Base-by-base conservation (phyloP, 306 rosid genomes). In the Fragaria nilgerrensis region DNA sequence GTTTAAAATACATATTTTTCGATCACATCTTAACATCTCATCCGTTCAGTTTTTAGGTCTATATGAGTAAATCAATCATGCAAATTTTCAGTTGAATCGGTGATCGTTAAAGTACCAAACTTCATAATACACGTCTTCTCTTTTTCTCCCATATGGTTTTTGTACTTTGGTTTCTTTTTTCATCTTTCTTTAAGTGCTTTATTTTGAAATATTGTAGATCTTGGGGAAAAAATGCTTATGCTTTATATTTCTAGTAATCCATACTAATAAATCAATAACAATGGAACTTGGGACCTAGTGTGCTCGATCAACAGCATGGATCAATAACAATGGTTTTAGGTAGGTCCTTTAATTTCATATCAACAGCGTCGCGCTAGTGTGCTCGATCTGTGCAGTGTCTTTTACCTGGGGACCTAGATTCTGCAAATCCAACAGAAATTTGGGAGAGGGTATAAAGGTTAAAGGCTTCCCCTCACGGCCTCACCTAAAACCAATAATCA, bases 391-490 rank as follows among this genome's bases (percentile, higher is more conserved):
- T 70, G 23, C 29, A 7, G 74, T 47, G 56, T 45, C 36, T 14
- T 34, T 68, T 15, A 49, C 56, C 27, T 14, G 41, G 41, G 37
- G 41, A 29, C 22, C 67, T 17, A 62, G 68, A 76, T 50, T 48
- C 68, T 55, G 70, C 59, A 67, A 74, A 73, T 73, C 59, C 67
- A 68, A 68, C 44, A 36, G 15, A 22, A 25, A 70, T 36, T 58
- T 68, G 75, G 16, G 9, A 9, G 9, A 9, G 29, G 14, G n/a
- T 5, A 70, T 13, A 68, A 83, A 83, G 78, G 43, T 75, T 34
- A 65, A 78, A 79, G 70, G 80, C 23, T 27, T 34, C 67, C 39
- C 67, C 39, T 45, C n/a, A n/a, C n/a, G n/a, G n/a, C n/a, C n/a
- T n/a, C 45, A 75, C 78, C 72, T 13, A 83, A 74, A 74, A 6